Evolutionary conservation across 345 rosid genomes (phyloP), one percentile per base, ranked within the genome.

Genomic region (Eucalyptus coolabah): DNA sequence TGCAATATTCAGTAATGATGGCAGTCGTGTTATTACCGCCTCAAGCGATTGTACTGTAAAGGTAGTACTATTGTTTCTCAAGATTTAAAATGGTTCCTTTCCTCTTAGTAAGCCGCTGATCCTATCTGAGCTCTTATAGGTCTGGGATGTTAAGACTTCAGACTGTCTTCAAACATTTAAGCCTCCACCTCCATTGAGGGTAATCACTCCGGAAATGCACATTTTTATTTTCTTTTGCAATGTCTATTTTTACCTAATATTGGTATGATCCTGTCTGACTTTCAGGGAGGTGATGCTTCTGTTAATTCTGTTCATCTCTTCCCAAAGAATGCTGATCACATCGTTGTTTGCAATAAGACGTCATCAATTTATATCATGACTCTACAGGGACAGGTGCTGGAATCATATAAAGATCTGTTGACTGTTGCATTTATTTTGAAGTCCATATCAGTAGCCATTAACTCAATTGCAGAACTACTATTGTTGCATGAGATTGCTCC

Each of bases 231-330:
- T 92, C 47, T 18, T 90, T 60, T 88, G 50, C 23, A 26, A 88
- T 53, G 85, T 40, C 47, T 40, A 40, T 21, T 86, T 32, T 50
- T 44, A 88, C 51, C 80, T 86, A 42, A 50, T 69, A 45, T 87
- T 19, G 88, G 50, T 72, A 45, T 86, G 89, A 87, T 89, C 90
- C 87, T 88, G 30, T 89, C 87, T 92, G 91, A 72, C 50, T 87
- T 87, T 63, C 92, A 97, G 99, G 99, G 99, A 86, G 98, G 97
- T 90, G 99, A 98, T 89, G 99, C 99, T 86, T 95, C 99, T n/a
- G 99, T 97, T 90, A 98, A 98, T 92, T 97, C 99, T 87, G 95
- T 97, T 92, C 99, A 96, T 94, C 92, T 98, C 90, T 96, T 94
- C 92, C 99, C 99, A 1, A 96, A 96, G 92, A 97, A 94, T 91